These are phyloP conservation scores for Aspergillus piperis DNA, from an alignment of 2,329 filamentous ascomycete genomes.

Conservation along the genomic window DNA sequence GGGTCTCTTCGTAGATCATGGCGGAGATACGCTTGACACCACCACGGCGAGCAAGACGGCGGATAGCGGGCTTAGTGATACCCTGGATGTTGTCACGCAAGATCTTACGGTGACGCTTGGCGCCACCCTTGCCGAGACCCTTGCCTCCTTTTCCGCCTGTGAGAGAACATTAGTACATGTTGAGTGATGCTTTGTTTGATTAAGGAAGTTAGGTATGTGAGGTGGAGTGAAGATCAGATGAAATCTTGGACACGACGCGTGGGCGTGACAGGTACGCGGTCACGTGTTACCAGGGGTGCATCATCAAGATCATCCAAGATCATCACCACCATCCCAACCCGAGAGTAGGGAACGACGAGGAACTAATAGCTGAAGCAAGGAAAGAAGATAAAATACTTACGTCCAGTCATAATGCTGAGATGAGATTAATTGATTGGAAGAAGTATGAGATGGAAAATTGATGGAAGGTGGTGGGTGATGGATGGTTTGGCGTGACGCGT, in stretches of 20 bases:
- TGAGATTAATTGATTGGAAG: neutral
- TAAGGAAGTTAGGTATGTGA: neutral
- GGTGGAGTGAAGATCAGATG: slow-evolving; percentile 17
- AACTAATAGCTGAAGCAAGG: neutral
- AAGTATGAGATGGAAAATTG: slow-evolving; percentile 18
- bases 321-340: slow-evolving; percentile 4
- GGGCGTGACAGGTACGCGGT: slow-evolving; percentile 17
- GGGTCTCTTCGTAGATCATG: slow-evolving; percentile 85
- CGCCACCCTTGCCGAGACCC: slow-evolving; percentile 96
- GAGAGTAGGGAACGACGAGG: neutral
- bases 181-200: neutral
- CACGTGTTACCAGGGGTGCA: slow-evolving; percentile 29
- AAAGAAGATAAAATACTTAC: slow-evolving; percentile 32
- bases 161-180: slow-evolving; percentile 24
- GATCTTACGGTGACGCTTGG: slow-evolving; percentile 99
- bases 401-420: slow-evolving; percentile 42
- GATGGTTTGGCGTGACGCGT: slow-evolving; percentile 22
- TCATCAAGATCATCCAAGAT: slow-evolving; percentile 17
- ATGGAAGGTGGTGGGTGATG: slow-evolving; percentile 19
- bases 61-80: slow-evolving; percentile 98
- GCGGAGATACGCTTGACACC: slow-evolving; percentile 99
- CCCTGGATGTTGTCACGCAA: slow-evolving; percentile 99
- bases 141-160: slow-evolving; percentile 93
- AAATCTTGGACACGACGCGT: slow-evolving; percentile 1
- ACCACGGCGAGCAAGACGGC: slow-evolving; percentile 97